Percentiles rank a stretch among this genome's conserved stretches.
phyloP scores from a whole-genome alignment of 345 rosid genomes.

The Lepidium aucheri region DNA sequence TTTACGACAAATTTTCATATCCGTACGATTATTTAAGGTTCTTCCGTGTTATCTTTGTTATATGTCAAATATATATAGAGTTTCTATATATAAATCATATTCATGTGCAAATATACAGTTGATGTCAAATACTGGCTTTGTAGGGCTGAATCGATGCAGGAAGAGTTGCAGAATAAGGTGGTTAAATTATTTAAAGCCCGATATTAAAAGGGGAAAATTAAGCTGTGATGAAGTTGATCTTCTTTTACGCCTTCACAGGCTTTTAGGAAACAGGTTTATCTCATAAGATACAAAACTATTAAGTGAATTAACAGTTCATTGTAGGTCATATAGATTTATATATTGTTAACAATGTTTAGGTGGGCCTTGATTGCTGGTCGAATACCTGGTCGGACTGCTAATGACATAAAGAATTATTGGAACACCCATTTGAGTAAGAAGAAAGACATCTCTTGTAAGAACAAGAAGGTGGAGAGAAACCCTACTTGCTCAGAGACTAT shows the following conservation, averaged over 20 bases:
- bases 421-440: conserved; percentile 39
- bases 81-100: neutral
- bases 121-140: neutral
- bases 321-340: neutral
- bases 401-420: conserved; percentile 41
- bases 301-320: too few species aligned
- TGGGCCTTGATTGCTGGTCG: conserved; percentile 47
- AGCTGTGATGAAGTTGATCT: conserved; percentile 49
- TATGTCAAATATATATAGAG: too few species aligned
- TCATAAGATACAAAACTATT: neutral
- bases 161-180: conserved; percentile 57
- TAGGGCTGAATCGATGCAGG: conserved; percentile 56
- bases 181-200: conserved; percentile 49
- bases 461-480: neutral
- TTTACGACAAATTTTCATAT: too few species aligned
- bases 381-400: conserved; percentile 38
- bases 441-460: too few species aligned
- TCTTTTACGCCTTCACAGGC: conserved; percentile 47
- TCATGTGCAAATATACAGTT: neutral
- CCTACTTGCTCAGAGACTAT: neutral
- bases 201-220: conserved; percentile 41
- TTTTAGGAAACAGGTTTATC: conserved; percentile 42
- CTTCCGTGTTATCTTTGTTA: too few species aligned
- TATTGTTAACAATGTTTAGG: neutral
- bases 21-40: too few species aligned